Base-by-base conservation (phyloP, 2,329 filamentous ascomycete genomes). In the Paraconiothyrium brasiliense region DNA sequence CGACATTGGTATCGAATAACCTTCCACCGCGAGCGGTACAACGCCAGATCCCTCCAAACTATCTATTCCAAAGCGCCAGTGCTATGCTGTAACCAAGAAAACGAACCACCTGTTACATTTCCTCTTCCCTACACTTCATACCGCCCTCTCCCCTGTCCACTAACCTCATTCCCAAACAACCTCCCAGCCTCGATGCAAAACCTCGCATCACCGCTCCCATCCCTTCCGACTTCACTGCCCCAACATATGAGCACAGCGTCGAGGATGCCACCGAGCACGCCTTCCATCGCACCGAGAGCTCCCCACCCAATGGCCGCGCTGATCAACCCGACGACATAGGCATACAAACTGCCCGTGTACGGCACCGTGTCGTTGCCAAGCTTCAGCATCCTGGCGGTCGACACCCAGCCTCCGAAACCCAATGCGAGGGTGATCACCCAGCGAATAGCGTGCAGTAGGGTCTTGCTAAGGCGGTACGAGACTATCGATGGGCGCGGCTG, bases 331-430 rank as follows among this genome's bases (percentile, higher is more conserved):
- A 99, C 92, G 1, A 98, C 87, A 74, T 98, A 99, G 2, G 94
- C 95, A 77, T 99, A 99, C 27, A 95, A 84, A 71, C 93, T 97
- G 9, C 95, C 95, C 49, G 87, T 87, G 54, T 78, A 81, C 51
- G 59, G 78, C 70, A 64, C 78, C 64, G 52, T 59, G 78, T 89
- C 62, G 81, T 80, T 73, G 81, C 75, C 83, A 22, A 95, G 83
- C 55, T 86, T 84, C 4, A 97, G 83, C 78, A 91, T 90, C 65
- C 92, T 89, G 11, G 95, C 94, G 39, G 94, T 97, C 50, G 92
- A 91, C 9, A 98, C 92, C 95, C 95, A 99, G n/a, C 93, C 94
- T 4, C 92, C 94, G 72, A 98, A 97, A 0, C 94, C 94, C 34
- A 99, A 86, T 0, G 90, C 92, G 50, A 94, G 88, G 0, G 93